Evolutionary conservation across 2,329 filamentous ascomycete genomes (phyloP).

Genomic region (Arthrobotrys megalospora): DNA sequence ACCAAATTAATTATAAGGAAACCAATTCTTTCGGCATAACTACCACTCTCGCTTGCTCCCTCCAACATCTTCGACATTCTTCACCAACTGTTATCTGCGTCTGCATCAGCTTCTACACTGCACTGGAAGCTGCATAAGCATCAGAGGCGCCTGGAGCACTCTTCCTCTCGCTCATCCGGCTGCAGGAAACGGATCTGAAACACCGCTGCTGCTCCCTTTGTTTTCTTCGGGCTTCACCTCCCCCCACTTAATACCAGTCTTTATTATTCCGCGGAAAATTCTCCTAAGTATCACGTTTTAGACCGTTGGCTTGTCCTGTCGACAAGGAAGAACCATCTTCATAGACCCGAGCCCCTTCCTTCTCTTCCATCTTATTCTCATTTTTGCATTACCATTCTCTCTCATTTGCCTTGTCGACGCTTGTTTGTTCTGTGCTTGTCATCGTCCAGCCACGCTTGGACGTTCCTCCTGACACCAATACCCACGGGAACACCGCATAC

Average conservation of each 20-base stretch:
- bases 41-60: conserved; percentile 11
- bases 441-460: conserved; percentile 30
- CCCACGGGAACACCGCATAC: conserved; percentile 47
- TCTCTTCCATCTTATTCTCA: conserved; percentile 5
- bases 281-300: background rate
- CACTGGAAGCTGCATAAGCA: background rate
- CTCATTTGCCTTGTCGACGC: background rate
- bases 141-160: conserved; percentile 14
- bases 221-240: conserved; percentile 22
- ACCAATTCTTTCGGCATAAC: conserved; percentile 12
- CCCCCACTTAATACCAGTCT: background rate
- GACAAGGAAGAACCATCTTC: background rate
- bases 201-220: conserved; percentile 23
- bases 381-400: background rate
- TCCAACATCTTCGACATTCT: background rate
- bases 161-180: background rate
- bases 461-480: conserved; percentile 43
- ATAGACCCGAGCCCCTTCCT: background rate
- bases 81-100: background rate
- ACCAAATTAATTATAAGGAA: background rate
- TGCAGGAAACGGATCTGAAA: conserved; percentile 43
- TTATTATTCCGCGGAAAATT: conserved; percentile 45
- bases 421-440: conserved; percentile 13
- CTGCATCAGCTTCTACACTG: background rate
- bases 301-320: background rate